A percentile compares a stretch with the other conserved stretches of the same genome.
These are phyloP conservation scores for Coemansia sp. DNA, from an alignment of 192 early-diverging fungal genomes.

Conservation along the genomic window DNA sequence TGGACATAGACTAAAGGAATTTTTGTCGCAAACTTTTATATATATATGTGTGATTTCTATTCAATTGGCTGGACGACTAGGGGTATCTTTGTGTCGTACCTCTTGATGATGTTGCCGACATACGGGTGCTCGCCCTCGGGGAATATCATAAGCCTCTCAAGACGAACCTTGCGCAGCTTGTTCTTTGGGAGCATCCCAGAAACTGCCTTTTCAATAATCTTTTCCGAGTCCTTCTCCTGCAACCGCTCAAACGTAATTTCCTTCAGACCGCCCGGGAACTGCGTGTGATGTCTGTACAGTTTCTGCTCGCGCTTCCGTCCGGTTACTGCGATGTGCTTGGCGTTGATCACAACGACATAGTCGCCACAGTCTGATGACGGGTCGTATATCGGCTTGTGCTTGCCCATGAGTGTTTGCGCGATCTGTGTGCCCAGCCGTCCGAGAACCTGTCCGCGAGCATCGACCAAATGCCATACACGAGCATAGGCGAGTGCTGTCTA, in stretches of 20 bases:
- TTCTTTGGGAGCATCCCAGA: conserved; percentile 97
- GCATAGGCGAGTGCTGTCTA: conserved; percentile 83
- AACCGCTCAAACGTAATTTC: conserved; percentile 72
- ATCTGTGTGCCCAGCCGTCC: conserved; percentile 84
- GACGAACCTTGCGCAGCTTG: conserved; percentile 70
- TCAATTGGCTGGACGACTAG: conserved; percentile 37
- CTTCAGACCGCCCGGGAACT: conserved; percentile 84
- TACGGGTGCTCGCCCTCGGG: conserved; percentile 86
- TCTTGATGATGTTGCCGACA: conserved; percentile 76
- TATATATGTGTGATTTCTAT: conserved; percentile 6
- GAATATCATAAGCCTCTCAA: conserved; percentile 79
- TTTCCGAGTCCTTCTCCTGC: conserved; percentile 72
- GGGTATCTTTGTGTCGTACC: conserved; percentile 65
- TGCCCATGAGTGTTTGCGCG: conserved; percentile 89
- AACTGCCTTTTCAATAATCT: conserved; percentile 84
- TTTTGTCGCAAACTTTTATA: neutral
- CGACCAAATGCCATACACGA: conserved; percentile 90
- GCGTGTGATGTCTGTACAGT: conserved; percentile 82
- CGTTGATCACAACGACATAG: conserved; percentile 95
- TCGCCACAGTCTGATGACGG: conserved; percentile 92
- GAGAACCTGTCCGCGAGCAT: conserved; percentile 80
- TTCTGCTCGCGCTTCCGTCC: conserved; percentile 87
- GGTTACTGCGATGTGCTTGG: conserved; percentile 70
- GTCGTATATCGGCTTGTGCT: conserved; percentile 92
- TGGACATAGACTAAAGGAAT: conserved; percentile 41